Evolutionary conservation across 345 rosid genomes (phyloP).

Genomic region (Salix dunnii): DNA sequence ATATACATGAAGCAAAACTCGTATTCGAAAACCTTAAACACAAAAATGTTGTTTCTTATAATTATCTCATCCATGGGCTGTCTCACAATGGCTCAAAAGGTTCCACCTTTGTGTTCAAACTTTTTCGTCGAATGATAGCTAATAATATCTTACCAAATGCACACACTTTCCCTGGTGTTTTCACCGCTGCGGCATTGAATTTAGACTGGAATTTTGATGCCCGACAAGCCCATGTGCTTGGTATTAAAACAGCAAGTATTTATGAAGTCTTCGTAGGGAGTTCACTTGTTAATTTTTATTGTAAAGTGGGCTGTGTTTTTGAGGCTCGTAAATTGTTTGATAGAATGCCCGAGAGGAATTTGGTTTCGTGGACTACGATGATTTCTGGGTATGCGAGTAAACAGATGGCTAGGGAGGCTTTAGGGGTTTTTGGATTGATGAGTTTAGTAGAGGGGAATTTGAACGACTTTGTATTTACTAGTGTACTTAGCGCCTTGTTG

Average conservation of each 20-base stretch:
- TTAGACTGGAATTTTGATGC: slow-evolving; percentile 36
- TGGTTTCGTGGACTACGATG: slow-evolving; percentile 65
- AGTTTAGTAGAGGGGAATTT: slow-evolving; percentile 37
- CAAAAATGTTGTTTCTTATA: slow-evolving; percentile 78
- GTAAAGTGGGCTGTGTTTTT: slow-evolving; percentile 46
- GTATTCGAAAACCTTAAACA: slow-evolving; percentile 47
- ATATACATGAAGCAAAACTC: slow-evolving; percentile 43
- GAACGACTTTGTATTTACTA: slow-evolving; percentile 67
- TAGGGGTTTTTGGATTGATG: slow-evolving; percentile 43
- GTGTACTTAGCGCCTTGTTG: slow-evolving; percentile 60
- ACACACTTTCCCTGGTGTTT: slow-evolving; percentile 72
- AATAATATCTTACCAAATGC: slow-evolving; percentile 63
- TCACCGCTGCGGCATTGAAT: slow-evolving; percentile 50
- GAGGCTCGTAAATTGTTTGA: slow-evolving; percentile 64
- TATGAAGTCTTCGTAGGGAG: slow-evolving; percentile 76
- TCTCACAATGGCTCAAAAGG: slow-evolving; percentile 51
- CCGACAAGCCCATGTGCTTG: slow-evolving; percentile 63
- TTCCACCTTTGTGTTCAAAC: slow-evolving; percentile 41
- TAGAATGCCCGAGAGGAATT: slow-evolving; percentile 57
- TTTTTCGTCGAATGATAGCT: slow-evolving; percentile 61
- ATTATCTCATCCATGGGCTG: slow-evolving; percentile 72
- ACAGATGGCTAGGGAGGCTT: slow-evolving; percentile 42
- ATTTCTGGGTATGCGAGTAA: slow-evolving; percentile 66
- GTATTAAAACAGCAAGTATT: slow-evolving; percentile 48
- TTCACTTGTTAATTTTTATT: slow-evolving; percentile 62